These are phyloP conservation scores for Colletotrichum somersetense DNA, from an alignment of 2,329 filamentous ascomycete genomes.

Conservation along the genomic window DNA sequence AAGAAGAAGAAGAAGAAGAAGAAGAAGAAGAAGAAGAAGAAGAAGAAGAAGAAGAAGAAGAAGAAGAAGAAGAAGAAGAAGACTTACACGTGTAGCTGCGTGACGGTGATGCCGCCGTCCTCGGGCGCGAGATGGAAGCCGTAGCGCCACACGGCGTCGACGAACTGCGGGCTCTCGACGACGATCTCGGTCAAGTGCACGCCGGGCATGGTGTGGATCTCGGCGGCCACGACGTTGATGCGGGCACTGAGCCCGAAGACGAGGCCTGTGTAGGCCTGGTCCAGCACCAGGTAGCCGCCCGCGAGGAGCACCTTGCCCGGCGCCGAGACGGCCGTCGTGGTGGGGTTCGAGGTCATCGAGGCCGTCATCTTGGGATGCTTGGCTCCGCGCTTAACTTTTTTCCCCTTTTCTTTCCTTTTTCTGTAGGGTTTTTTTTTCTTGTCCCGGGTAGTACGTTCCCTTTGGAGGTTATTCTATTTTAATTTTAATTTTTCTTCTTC, in stretches of 20 bases:
- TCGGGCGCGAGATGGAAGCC: constrained; percentile 77
- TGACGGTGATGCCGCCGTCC: constrained; percentile 84
- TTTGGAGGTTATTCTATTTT: neutral
- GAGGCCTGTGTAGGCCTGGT: constrained; percentile 84
- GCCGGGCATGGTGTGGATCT: constrained; percentile 68
- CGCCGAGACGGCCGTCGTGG: constrained; percentile 78
- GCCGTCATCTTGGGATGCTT: constrained; percentile 23
- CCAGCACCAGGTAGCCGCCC: constrained; percentile 94
- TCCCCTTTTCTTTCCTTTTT: neutral
- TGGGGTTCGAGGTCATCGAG: constrained; percentile 48
- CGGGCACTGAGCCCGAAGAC: constrained; percentile 76
- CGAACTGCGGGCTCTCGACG: constrained; percentile 92
- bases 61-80: constrained; percentile 38
- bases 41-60: constrained; percentile 52
- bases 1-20: constrained; percentile 47
- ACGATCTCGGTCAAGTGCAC: constrained; percentile 79
- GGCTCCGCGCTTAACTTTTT: neutral
- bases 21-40: constrained; percentile 55
- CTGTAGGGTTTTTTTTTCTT: neutral
- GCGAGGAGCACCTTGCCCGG: constrained; percentile 96
- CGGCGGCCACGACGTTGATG: constrained; percentile 73
- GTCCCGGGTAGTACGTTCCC: neutral
- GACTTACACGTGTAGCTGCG: constrained; percentile 82
- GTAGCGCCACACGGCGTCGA: constrained; percentile 89
- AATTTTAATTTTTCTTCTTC: neutral